These are phyloP conservation scores for Phytophthora podocarpi DNA, from an alignment of 352 stramenopile species.

Conservation along the genomic window DNA sequence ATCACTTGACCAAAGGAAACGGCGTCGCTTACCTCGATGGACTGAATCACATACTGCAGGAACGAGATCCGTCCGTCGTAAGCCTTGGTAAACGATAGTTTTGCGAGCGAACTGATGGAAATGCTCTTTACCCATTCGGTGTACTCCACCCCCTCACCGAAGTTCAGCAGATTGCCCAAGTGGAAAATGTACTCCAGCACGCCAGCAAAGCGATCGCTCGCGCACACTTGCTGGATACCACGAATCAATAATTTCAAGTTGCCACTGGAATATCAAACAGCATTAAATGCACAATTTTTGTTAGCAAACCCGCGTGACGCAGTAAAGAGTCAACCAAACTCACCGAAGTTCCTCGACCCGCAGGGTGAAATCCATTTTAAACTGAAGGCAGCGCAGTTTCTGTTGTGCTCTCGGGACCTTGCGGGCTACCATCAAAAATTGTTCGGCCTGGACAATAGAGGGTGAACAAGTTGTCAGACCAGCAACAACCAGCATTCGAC, in stretches of 20 bases:
- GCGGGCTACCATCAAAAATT: conserved; percentile 69
- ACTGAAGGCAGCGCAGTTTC: conserved; percentile 77
- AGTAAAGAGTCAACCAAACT: conserved; percentile 5
- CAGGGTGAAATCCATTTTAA: conserved; percentile 75
- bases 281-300: too few species aligned
- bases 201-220: conserved; percentile 62
- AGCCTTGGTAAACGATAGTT: conserved; percentile 83
- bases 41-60: conserved; percentile 82
- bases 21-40: conserved; percentile 49
- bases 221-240: conserved; percentile 73
- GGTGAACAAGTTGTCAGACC: background rate
- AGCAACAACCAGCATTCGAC: background rate
- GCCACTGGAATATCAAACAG: conserved; percentile 33
- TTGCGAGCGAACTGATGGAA: conserved; percentile 75
- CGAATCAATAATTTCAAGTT: conserved; percentile 73
- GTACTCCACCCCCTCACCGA: conserved; percentile 56
- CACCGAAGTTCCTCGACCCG: conserved; percentile 78
- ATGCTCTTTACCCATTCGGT: conserved; percentile 64
- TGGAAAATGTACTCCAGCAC: conserved; percentile 77
- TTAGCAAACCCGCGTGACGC: conserved; percentile 3
- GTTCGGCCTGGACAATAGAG: conserved; percentile 51
- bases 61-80: conserved; percentile 77
- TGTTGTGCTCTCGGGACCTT: conserved; percentile 70
- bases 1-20: background rate
- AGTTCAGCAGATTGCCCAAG: conserved; percentile 71